Conservation (phyloP, 2,329 filamentous ascomycete species). For the Didymella sp. region DNA sequence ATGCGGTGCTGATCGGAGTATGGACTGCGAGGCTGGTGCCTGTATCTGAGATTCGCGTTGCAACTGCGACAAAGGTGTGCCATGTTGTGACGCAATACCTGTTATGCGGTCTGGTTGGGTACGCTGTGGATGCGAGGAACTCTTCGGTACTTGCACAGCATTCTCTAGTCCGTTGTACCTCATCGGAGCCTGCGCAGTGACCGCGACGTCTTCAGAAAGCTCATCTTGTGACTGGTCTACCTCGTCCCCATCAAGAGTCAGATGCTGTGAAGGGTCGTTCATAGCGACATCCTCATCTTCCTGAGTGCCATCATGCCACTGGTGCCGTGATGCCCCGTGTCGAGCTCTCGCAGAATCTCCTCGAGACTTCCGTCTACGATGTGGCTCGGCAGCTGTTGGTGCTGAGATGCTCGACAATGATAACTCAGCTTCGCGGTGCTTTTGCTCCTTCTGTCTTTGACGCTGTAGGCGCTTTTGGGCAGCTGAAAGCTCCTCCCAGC, state of each 20-base stretch:
- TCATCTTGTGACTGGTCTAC: conserved; percentile 46
- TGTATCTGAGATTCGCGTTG: conserved; percentile 30
- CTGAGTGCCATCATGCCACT: conserved; percentile 22
- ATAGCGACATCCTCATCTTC: conserved; percentile 35
- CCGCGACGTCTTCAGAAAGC: conserved; percentile 28
- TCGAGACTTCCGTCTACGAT: not conserved
- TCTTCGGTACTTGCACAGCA: conserved; percentile 47
- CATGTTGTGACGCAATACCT: conserved; percentile 28
- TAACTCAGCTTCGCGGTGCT: conserved; percentile 33
- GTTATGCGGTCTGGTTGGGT: conserved; percentile 33
- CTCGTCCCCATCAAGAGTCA: conserved; percentile 20
- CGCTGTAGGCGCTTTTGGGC: conserved; percentile 28
- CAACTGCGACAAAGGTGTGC: conserved; percentile 30
- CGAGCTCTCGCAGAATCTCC: not conserved
- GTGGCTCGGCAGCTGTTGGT: conserved; percentile 15
- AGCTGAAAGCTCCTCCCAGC: conserved; percentile 38
- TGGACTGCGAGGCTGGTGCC: conserved; percentile 27
- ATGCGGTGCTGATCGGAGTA: conserved; percentile 25
- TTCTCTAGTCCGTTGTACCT: conserved; percentile 28
- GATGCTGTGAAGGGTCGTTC: conserved; percentile 28
- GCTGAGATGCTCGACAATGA: conserved; percentile 40
- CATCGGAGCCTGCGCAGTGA: conserved; percentile 22
- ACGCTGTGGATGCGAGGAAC: conserved; percentile 45
- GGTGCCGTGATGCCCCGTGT: conserved; percentile 13
- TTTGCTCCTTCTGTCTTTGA: conserved; percentile 31